phyloP scores from a whole-genome alignment of 345 rosid genomes.

The Viola odorata region DNA sequence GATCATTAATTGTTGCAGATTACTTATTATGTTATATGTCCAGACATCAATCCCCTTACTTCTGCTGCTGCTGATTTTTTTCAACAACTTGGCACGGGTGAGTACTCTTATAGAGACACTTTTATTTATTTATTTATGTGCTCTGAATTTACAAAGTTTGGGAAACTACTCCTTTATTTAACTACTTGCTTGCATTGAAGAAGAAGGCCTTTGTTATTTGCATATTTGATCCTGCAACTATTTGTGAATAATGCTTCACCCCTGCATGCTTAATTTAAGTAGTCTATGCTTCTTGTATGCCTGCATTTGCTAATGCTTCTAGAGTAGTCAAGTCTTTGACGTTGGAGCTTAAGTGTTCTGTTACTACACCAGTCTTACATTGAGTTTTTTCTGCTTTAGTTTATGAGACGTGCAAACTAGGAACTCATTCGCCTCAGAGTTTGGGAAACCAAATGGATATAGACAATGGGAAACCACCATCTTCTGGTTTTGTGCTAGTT shows the following conservation, averaged over 20 bases:
- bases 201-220: neutral
- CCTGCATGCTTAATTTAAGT: neutral
- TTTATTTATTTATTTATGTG: neutral
- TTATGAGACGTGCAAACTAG: slow-evolving; percentile 90
- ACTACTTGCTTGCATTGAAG: neutral
- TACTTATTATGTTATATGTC: slow-evolving; percentile 76
- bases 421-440: slow-evolving; percentile 84
- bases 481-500: slow-evolving; percentile 80
- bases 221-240: neutral
- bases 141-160: neutral
- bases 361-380: too few species aligned
- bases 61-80: slow-evolving; percentile 92
- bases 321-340: too few species aligned
- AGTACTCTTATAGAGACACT: slow-evolving; percentile 13
- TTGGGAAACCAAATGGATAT: slow-evolving; percentile 79
- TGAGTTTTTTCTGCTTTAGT: slow-evolving; percentile 32
- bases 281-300: neutral
- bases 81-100: slow-evolving; percentile 95
- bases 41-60: slow-evolving; percentile 92
- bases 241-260: neutral
- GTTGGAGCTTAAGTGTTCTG: too few species aligned
- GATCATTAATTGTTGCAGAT: slow-evolving; percentile 50
- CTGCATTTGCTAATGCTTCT: too few species aligned
- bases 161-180: neutral
- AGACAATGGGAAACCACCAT: slow-evolving; percentile 59